Evolutionary conservation across 768 basidiomycete genomes (phyloP), one percentile per base, ranked within the genome.

Genomic region (Symmetrospora coprosmae): DNA sequence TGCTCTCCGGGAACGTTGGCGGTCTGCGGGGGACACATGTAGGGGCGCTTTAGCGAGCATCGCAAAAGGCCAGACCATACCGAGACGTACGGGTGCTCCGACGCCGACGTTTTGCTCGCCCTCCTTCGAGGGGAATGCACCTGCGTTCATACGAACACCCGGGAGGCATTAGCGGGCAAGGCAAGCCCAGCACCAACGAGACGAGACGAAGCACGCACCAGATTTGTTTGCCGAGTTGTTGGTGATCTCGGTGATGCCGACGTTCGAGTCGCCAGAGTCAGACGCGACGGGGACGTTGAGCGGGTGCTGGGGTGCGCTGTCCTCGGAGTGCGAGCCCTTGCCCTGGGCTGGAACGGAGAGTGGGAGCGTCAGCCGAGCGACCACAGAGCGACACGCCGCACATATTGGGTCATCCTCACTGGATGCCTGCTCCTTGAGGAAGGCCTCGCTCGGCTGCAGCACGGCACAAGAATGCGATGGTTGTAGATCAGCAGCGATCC

Each of bases 171-270:
- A 19, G 37, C 49, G 49, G 23, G 8, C 23, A 33, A 8, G n/a
- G 4, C 30, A 27, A 51, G 13, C 30, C n/a, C 19, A 17, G 21
- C 28, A 31, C 14, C 34, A 53, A 8, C 23, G n/a, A 25, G 9
- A 19, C 14, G 11, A 27, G 4, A 39, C 8, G 4, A 51, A 9
- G n/a, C 9, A n/a, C 37, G 37, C 30, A 58, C 55, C 55, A 8
- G 55, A 58, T 27, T 58, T 58, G 27, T 27, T 27, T 14, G 39
- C 41, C 7, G 55, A 58, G n/a, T 43, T 43, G 55, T 58, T 58
- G 55, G 43, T 46, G 55, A 58, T 46, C 25, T 58, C 55, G 4
- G 55, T 55, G 52, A 55, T 55, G 14, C 52, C 52, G 13, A 58
- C 55, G 33, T 43, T 58, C 3, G 39, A 27, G 31, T 17, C 43